Conservation (phyloP, 768 basidiomycete genomes). For the Leucosporidium scottii region DNA sequence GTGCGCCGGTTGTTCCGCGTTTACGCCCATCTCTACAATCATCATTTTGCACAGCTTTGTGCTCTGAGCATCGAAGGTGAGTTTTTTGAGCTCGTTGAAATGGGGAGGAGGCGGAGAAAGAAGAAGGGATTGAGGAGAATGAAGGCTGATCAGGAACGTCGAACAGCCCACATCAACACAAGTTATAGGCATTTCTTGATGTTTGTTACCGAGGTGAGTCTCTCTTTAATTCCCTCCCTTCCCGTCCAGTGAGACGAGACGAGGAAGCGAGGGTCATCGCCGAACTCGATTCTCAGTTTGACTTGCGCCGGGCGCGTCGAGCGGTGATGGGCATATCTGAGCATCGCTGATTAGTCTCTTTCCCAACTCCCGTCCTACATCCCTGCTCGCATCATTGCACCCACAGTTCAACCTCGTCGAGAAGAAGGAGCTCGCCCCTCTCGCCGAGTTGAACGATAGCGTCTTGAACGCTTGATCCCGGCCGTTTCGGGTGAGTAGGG, state of each 20-base stretch:
- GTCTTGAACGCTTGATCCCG: slow-evolving; percentile 48
- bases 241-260: too few species aligned
- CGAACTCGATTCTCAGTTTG: too few species aligned
- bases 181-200: slow-evolving; percentile 97
- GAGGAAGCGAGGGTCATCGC: too few species aligned
- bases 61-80: slow-evolving; percentile 94
- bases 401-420: slow-evolving; percentile 87
- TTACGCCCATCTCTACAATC: slow-evolving; percentile 98
- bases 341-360: not conserved
- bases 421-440: slow-evolving; percentile 87
- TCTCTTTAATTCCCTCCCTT: not conserved
- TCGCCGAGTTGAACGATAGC: slow-evolving; percentile 91
- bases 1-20: slow-evolving; percentile 88
- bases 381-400: not conserved
- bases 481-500: too few species aligned
- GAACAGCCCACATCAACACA: slow-evolving; percentile 87
- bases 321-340: too few species aligned
- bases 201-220: slow-evolving; percentile 82
- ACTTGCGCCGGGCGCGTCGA: too few species aligned
- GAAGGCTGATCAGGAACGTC: not conserved
- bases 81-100: slow-evolving; percentile 26
- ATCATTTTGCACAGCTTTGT: slow-evolving; percentile 98
- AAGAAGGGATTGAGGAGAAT: not conserved
- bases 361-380: not conserved
- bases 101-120: not conserved